Evolutionary conservation across 2,329 filamentous ascomycete genomes (phyloP).

Genomic region (Epichloe sibirici): DNA sequence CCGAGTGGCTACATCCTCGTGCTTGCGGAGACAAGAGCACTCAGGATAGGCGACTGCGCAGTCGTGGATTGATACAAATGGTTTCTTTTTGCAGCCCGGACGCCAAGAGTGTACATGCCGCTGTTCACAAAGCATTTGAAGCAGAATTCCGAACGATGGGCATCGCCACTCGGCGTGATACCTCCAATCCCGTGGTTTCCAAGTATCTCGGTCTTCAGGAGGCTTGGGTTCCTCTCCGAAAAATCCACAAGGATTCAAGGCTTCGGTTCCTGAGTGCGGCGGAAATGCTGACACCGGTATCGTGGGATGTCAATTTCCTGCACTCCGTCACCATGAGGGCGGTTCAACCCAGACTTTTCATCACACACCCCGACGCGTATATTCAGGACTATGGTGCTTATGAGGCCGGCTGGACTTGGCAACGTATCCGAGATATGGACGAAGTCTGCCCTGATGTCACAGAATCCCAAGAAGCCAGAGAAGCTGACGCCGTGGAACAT

Average conservation of each 20-base stretch:
- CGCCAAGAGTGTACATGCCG: conserved; percentile 53
- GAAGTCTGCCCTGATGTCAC: conserved; percentile 38
- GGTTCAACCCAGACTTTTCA: conserved; percentile 54
- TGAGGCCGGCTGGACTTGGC: conserved; percentile 57
- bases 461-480: conserved; percentile 36
- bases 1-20: conserved; percentile 54
- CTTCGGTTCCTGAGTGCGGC: conserved; percentile 57
- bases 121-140: conserved; percentile 51
- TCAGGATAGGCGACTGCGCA: conserved; percentile 60
- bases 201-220: conserved; percentile 51
- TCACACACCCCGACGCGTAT: conserved; percentile 66
- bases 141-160: conserved; percentile 37
- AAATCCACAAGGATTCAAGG: conserved; percentile 60
- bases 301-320: conserved; percentile 62
- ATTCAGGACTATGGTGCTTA: conserved; percentile 48
- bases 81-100: conserved; percentile 50
- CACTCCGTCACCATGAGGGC: conserved; percentile 63
- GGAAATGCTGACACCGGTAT: conserved; percentile 60
- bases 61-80: conserved; percentile 57
- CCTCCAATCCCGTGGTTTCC: conserved; percentile 17
- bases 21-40: conserved; percentile 52
- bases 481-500: conserved; percentile 49
- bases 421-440: conserved; percentile 50
- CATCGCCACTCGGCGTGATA: conserved; percentile 17
- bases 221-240: conserved; percentile 63